Evolutionary conservation across 2,329 filamentous ascomycete species (phyloP).

Genomic region (Sarocladiaceae sp.): DNA sequence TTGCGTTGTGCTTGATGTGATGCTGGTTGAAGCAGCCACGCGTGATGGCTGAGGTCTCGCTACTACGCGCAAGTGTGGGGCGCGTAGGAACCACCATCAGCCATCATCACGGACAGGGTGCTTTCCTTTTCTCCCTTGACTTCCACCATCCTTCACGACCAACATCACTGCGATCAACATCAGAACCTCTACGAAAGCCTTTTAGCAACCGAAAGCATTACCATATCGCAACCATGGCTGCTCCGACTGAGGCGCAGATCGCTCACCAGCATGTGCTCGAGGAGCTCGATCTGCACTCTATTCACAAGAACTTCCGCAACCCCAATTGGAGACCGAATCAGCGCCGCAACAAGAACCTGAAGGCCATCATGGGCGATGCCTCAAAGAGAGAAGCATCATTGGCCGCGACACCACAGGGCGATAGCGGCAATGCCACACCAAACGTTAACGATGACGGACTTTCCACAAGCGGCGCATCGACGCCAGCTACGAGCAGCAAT

Average conservation of each 20-base stretch:
- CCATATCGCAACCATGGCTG: constrained; percentile 55
- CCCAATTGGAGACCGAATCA: constrained; percentile 86
- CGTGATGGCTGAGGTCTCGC: not conserved
- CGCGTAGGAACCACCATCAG: constrained; percentile 2
- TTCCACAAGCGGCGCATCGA: constrained; percentile 55
- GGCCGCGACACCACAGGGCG: constrained; percentile 71
- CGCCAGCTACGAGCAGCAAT: constrained; percentile 41
- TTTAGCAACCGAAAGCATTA: too few relatives aligned
- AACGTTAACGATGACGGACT: constrained; percentile 42
- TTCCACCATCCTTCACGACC: not conserved
- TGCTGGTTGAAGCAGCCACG: too few relatives aligned
- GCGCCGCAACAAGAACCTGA: constrained; percentile 98
- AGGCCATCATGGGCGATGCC: constrained; percentile 89
- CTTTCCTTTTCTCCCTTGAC: not conserved
- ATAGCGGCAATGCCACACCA: constrained; percentile 70
- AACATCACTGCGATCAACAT: constrained; percentile 37
- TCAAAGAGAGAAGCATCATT: constrained; percentile 86
- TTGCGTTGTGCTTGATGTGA: not conserved
- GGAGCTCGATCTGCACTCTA: constrained; percentile 82
- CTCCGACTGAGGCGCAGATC: constrained; percentile 68
- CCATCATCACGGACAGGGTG: not conserved
- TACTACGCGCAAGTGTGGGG: constrained; percentile 8
- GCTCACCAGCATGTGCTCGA: constrained; percentile 85
- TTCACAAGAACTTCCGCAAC: constrained; percentile 87
- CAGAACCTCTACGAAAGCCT: too few relatives aligned